Base-by-base conservation (phyloP, 495 filamentous ascomycete species). In the Talaromyces trachyspermus region DNA sequence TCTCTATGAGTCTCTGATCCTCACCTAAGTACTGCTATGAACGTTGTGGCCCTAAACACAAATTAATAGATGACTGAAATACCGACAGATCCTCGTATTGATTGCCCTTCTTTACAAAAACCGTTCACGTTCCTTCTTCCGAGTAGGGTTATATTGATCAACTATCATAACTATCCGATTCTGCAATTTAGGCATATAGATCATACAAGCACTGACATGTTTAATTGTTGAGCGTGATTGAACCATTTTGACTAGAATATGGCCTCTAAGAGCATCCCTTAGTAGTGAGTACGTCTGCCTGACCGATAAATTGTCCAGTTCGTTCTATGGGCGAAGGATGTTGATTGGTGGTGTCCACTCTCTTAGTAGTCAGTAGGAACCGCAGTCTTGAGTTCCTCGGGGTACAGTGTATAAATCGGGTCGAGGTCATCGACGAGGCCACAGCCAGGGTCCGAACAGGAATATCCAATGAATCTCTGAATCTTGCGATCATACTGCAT, bases 401-500 rank as follows among this genome's bases (percentile, higher is more conserved):
- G 53, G 23, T 38, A 45, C 0, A 55, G 39, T 25, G 33, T 40
- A 26, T 50, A 50, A 18, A 50, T 45, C 15, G 52, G 55, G 43
- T 58, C 55, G 17, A 48, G 14, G 29, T 48, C 41, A 19, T 58
- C 50, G 4, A 55, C 43, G 19, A 30, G 46, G 3, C 52, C 55
- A 37, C 50, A 50, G 12, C 47, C 49, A 4, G 52, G 55, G 11
- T 54, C 43, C 32, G 49, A 53, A 12, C 52, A 30, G 17, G 15
- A 49, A 24, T 58, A 58, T 17, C 55, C 55, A 23, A 50, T 47
- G 23, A 51, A 49, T 12, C 38, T 25, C 35, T 53, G 55, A 24
- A 52, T 44, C 2, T 48, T 50, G 2, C 45, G 35, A 23, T 51
- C 49, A 39, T 53, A 53, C 17, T 23, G 33, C 39, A 30, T 29